Conservation (phyloP, 2,329 filamentous ascomycete genomes). For the Fusarium napiforme region DNA sequence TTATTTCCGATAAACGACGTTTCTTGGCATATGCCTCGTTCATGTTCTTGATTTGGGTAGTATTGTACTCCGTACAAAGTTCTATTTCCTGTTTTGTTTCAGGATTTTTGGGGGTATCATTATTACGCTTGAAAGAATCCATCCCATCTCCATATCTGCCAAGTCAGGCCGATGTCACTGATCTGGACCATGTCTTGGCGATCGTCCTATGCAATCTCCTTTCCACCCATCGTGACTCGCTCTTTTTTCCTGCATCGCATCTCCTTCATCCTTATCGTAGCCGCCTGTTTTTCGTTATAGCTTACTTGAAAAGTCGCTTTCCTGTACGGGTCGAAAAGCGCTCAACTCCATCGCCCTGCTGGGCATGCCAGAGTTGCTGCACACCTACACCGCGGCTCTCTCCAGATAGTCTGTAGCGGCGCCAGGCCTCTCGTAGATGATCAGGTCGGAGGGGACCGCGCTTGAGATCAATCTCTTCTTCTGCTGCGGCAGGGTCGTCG, state of each 20-base stretch:
- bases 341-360: conserved; percentile 69
- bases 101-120: conserved; percentile 32
- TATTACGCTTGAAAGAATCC: conserved; percentile 31
- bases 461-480: conserved; percentile 43
- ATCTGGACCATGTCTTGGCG: conserved; percentile 5
- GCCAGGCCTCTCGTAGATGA: conserved; percentile 77
- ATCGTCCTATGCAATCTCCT: background rate
- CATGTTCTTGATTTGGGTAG: background rate
- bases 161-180: background rate
- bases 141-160: background rate
- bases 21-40: background rate
- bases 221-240: background rate
- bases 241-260: background rate
- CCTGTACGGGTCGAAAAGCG: conserved; percentile 67
- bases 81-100: conserved; percentile 20
- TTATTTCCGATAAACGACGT: background rate
- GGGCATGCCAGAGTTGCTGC: conserved; percentile 69
- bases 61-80: conserved; percentile 4
- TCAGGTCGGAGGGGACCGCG: conserved; percentile 75
- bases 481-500: conserved; percentile 46
- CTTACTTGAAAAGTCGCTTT: conserved; percentile 64
- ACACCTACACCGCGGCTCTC: conserved; percentile 73
- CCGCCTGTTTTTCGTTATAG: background rate
- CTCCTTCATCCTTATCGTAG: background rate
- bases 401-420: conserved; percentile 71